A percentile compares a stretch with the other conserved stretches of the same genome.
phyloP scores from a whole-genome alignment of 495 filamentous ascomycete genomes.

The Aspergillus indologenus region DNA sequence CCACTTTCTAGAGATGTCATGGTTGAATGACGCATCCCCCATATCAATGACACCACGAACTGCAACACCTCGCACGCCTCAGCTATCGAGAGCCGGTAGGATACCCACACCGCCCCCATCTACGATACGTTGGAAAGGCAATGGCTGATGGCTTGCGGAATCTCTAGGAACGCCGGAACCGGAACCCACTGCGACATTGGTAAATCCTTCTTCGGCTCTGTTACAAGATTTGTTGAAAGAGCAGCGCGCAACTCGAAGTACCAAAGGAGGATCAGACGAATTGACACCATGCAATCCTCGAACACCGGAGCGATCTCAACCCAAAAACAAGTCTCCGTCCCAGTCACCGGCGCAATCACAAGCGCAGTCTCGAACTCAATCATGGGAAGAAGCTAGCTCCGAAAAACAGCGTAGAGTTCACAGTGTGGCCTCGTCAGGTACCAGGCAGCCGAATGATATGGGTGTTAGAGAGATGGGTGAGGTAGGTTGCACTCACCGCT shows the following conservation, averaged over 20 bases:
- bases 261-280: conserved; percentile 28
- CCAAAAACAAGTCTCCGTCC: conserved; percentile 6
- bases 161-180: conserved; percentile 29
- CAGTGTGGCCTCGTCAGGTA: conserved; percentile 24
- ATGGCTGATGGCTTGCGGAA: conserved; percentile 14
- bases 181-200: conserved; percentile 26
- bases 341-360: conserved; percentile 13
- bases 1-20: conserved; percentile 30
- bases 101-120: neutral
- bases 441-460: conserved; percentile 44
- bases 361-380: conserved; percentile 22
- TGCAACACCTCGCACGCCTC: conserved; percentile 24
- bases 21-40: conserved; percentile 36
- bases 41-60: conserved; percentile 16
- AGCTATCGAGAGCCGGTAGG: conserved; percentile 16
- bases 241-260: conserved; percentile 41
- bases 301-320: conserved; percentile 31
- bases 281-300: conserved; percentile 22
- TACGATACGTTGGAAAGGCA: neutral
- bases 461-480: conserved; percentile 50
- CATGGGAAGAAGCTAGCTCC: conserved; percentile 32
- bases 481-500: conserved; percentile 24
- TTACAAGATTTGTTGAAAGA: conserved; percentile 49
- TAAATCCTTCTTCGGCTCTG: conserved; percentile 45
- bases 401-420: conserved; percentile 36